Evolutionary conservation across 768 basidiomycete species (phyloP).

Genomic region (Termitomyces titanicus): DNA sequence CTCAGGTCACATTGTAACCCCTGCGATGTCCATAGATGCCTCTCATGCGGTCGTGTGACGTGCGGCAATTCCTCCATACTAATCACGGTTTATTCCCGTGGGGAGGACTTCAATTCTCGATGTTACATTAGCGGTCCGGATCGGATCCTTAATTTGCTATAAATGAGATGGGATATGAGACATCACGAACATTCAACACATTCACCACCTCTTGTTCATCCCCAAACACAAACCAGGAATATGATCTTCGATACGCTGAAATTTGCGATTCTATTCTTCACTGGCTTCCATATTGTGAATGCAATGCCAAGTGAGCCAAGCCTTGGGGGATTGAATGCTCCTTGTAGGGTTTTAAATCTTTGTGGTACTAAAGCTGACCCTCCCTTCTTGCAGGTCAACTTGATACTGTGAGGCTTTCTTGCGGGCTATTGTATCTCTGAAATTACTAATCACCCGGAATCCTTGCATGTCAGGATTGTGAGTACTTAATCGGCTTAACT

Average conservation of each 20-base stretch:
- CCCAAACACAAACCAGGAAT: background rate
- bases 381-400: background rate
- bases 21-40: background rate
- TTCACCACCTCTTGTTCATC: background rate
- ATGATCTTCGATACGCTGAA: background rate
- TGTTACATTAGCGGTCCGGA: background rate
- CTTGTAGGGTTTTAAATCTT: background rate
- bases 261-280: background rate
- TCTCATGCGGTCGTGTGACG: background rate
- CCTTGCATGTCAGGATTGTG: slow-evolving; percentile 1
- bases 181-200: background rate
- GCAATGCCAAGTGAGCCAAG: background rate
- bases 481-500: background rate
- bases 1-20: background rate
- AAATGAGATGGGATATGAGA: background rate
- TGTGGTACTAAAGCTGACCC: background rate
- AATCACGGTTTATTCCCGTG: background rate
- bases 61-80: background rate
- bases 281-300: background rate
- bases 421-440: background rate
- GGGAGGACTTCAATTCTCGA: background rate
- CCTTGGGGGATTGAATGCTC: slow-evolving; percentile 1
- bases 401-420: background rate
- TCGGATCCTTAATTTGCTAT: background rate
- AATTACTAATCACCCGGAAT: background rate